A percentile compares a stretch with the other conserved stretches of the same genome.
phyloP scores from a whole-genome alignment of 768 basidiomycete species.

The Leccinum sublutescens region DNA sequence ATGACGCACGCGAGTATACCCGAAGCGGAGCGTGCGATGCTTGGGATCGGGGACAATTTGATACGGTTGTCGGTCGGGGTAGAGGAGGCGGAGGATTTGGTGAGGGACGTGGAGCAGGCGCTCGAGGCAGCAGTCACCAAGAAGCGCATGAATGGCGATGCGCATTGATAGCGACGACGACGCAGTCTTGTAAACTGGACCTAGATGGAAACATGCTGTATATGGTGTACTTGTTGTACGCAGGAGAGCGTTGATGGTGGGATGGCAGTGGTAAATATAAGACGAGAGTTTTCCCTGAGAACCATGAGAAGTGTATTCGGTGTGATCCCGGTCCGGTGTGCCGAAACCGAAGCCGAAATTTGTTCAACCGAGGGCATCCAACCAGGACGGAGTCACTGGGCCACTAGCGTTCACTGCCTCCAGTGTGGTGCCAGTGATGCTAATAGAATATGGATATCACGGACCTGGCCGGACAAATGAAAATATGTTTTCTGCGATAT shows the following conservation, averaged over 20 bases:
- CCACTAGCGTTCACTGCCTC: too few relatives aligned
- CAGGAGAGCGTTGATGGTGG: neutral
- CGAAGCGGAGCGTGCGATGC: constrained; percentile 54
- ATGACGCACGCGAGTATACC: constrained; percentile 90
- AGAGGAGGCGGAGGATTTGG: constrained; percentile 82
- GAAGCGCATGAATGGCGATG: constrained; percentile 5
- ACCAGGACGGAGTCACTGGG: too few relatives aligned
- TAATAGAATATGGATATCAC: too few relatives aligned
- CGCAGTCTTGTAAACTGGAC: neutral
- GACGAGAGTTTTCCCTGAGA: neutral
- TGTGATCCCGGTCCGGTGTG: neutral
- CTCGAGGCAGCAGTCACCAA: constrained; percentile 19
- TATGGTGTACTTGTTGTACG: neutral
- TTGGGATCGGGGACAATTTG: constrained; percentile 79
- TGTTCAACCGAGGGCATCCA: neutral
- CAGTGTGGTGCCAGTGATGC: too few relatives aligned
- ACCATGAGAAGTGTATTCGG: neutral
- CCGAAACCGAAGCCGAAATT: neutral
- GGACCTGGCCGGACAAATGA: too few relatives aligned
- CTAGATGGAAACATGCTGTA: neutral
- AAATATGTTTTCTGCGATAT: too few relatives aligned
- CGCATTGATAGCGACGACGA: neutral
- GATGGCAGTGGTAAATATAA: neutral
- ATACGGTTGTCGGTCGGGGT: constrained; percentile 84
- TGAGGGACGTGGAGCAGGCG: constrained; percentile 36